A percentile compares a stretch with the other conserved stretches of the same genome.
Conservation (phyloP, 2,329 filamentous ascomycete genomes). For the Teratosphaeria epicoccoides region DNA sequence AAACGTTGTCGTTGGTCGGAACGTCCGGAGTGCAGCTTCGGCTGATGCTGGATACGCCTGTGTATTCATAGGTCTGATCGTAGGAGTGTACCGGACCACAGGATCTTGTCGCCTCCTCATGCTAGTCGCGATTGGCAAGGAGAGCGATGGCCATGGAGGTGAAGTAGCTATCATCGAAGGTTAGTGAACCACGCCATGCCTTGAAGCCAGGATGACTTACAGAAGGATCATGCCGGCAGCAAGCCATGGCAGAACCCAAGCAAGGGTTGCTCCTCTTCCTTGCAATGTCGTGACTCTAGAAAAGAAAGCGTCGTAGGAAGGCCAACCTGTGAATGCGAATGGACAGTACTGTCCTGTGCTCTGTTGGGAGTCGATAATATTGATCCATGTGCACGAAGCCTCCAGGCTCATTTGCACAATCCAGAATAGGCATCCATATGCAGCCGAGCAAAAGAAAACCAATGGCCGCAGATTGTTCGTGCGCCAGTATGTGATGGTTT, state of each 20-base stretch:
- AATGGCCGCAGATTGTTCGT: background rate
- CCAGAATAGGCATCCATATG: conserved; percentile 1
- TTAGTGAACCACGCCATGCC: background rate
- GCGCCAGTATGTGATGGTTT: background rate
- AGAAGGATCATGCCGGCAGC: background rate
- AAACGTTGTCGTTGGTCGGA: conserved; percentile 1
- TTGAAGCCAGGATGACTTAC: background rate
- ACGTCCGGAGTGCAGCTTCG: background rate
- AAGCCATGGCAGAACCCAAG: background rate
- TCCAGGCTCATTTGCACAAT: background rate
- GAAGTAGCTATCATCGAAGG: background rate
- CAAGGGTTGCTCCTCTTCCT: background rate
- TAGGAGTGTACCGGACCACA: background rate
- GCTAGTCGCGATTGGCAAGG: background rate
- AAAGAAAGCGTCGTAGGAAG: background rate
- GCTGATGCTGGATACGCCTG: background rate
- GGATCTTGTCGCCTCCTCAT: background rate
- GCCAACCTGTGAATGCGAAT: background rate
- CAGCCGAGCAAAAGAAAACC: background rate
- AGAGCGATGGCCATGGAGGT: conserved; percentile 3
- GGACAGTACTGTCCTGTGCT: background rate
- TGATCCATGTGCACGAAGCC: background rate
- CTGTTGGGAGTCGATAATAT: background rate
- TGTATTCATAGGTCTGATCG: background rate
- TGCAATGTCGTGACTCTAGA: background rate